A percentile compares a stretch with the other conserved stretches of the same genome.
These are phyloP conservation scores for Fusarium drepaniforme DNA, from an alignment of 2,329 filamentous ascomycete genomes.

Conservation along the genomic window DNA sequence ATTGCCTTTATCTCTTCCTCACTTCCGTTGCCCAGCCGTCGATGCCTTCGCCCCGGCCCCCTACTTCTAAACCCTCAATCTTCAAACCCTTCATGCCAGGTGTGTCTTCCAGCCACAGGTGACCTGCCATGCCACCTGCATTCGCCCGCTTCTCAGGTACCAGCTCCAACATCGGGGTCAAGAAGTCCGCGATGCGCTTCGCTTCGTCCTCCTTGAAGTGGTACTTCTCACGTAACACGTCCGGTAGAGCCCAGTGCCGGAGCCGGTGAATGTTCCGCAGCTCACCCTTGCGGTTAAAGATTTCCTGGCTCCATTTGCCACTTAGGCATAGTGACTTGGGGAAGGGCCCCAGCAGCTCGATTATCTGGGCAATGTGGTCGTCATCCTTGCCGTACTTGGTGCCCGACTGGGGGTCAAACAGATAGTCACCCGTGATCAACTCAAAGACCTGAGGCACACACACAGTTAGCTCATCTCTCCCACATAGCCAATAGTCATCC, in stretches of 20 bases:
- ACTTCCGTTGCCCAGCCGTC: constrained; percentile 93
- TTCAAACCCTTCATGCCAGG: constrained; percentile 87
- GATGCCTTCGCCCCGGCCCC: constrained; percentile 89
- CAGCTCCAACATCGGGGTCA: constrained; percentile 92
- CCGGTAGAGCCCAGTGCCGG: constrained; percentile 93
- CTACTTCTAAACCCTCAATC: constrained; percentile 80
- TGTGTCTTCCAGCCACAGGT: constrained; percentile 85
- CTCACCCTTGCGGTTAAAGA: constrained; percentile 98
- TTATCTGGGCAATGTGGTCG: constrained; percentile 99
- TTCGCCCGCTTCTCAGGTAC: constrained; percentile 91
- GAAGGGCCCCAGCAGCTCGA: constrained; percentile 93
- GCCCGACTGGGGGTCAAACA: constrained; percentile 97
- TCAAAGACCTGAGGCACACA: constrained; percentile 81
- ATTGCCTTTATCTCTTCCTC: constrained; percentile 75
- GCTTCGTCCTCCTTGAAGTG: constrained; percentile 89
- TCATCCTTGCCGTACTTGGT: constrained; percentile 99
- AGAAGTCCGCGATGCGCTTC: constrained; percentile 82
- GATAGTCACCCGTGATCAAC: constrained; percentile 96
- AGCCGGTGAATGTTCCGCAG: constrained; percentile 96
- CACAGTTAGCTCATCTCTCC: constrained; percentile 18
- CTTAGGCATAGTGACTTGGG: constrained; percentile 91
- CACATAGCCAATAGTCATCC: not conserved
- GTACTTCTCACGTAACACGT: constrained; percentile 96
- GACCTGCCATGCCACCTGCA: constrained; percentile 93
- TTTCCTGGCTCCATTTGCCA: constrained; percentile 98